phyloP scores from a whole-genome alignment of 495 filamentous ascomycete genomes.

The Filosporella fistucella region DNA sequence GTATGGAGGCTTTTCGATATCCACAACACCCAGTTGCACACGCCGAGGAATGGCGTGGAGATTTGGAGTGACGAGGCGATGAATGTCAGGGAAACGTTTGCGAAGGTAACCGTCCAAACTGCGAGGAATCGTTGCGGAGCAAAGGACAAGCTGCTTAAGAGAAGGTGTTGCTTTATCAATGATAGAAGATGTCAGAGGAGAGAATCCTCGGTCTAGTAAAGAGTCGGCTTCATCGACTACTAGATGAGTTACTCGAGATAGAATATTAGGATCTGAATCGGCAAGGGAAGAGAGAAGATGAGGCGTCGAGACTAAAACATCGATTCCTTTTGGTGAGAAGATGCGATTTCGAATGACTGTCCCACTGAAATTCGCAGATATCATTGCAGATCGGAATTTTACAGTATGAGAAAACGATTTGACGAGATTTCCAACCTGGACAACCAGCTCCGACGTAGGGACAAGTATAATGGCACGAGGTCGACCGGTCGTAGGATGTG shows the following conservation, averaged over 20 bases:
- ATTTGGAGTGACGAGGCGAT: slow-evolving; percentile 85
- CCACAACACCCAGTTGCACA: slow-evolving; percentile 89
- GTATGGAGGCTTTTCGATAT: slow-evolving; percentile 85
- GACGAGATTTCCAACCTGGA: slow-evolving; percentile 72
- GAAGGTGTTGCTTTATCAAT: slow-evolving; percentile 73
- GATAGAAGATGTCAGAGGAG: slow-evolving; percentile 72
- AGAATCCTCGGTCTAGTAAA: slow-evolving; percentile 87
- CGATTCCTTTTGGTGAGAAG: slow-evolving; percentile 76
- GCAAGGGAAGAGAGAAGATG: slow-evolving; percentile 84
- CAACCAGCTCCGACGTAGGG: slow-evolving; percentile 92
- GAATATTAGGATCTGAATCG: slow-evolving; percentile 78
- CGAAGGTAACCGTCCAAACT: slow-evolving; percentile 80
- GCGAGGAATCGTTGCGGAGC: slow-evolving; percentile 92
- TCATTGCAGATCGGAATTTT: slow-evolving; percentile 74
- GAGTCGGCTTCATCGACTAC: slow-evolving; percentile 95
- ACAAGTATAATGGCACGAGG: slow-evolving; percentile 83
- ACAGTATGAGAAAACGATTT: slow-evolving; percentile 77
- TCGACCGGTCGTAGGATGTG: slow-evolving; percentile 66
- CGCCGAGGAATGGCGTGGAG: slow-evolving; percentile 92
- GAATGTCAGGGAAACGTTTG: slow-evolving; percentile 74
- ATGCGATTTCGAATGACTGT: slow-evolving; percentile 82
- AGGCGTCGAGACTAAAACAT: slow-evolving; percentile 83
- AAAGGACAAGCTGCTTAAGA: slow-evolving; percentile 84
- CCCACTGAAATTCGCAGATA: slow-evolving; percentile 70
- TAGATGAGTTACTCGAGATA: slow-evolving; percentile 81